Evolutionary conservation across 2,329 filamentous ascomycete genomes (phyloP).

Genomic region (Penicillium italicum): DNA sequence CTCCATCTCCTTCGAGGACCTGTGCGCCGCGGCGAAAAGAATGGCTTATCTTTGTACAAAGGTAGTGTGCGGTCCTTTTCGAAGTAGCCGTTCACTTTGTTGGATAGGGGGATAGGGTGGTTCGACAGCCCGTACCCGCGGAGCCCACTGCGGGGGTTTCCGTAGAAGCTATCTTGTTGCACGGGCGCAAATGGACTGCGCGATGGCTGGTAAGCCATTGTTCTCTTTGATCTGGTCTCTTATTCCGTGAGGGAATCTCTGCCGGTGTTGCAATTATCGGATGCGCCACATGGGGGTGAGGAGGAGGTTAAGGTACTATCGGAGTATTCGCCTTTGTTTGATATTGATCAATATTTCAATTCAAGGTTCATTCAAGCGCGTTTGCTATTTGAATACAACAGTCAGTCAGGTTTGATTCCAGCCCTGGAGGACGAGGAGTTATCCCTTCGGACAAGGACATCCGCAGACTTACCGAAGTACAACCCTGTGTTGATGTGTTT

Average conservation of each 20-base stretch:
- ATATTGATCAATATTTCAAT: not conserved
- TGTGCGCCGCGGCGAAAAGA: conserved; percentile 54
- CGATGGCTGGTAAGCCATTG: conserved; percentile 56
- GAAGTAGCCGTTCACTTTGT: conserved; percentile 63
- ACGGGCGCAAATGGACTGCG: conserved; percentile 33
- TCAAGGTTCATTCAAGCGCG: not conserved
- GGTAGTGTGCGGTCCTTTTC: conserved; percentile 65
- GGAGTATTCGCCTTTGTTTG: not conserved
- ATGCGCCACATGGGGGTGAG: conserved; percentile 12
- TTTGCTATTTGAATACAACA: not conserved
- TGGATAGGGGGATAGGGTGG: conserved; percentile 52
- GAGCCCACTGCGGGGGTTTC: conserved; percentile 32
- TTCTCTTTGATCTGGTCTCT: conserved; percentile 4
- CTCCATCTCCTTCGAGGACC: conserved; percentile 59
- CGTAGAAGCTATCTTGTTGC: conserved; percentile 27
- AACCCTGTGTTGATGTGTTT: not conserved
- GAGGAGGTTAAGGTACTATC: not conserved
- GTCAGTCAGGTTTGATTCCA: not conserved
- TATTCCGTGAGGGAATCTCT: not conserved
- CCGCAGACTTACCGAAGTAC: not conserved
- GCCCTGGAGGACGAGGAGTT: not conserved
- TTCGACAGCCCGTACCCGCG: conserved; percentile 38
- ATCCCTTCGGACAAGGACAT: not conserved
- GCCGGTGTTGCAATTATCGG: conserved; percentile 7
- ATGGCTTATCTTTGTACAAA: conserved; percentile 99